Percentiles rank a stretch among this genome's conserved stretches.
Conservation (phyloP, 2,329 filamentous ascomycete genomes). For the Colletotrichum viniferum region DNA sequence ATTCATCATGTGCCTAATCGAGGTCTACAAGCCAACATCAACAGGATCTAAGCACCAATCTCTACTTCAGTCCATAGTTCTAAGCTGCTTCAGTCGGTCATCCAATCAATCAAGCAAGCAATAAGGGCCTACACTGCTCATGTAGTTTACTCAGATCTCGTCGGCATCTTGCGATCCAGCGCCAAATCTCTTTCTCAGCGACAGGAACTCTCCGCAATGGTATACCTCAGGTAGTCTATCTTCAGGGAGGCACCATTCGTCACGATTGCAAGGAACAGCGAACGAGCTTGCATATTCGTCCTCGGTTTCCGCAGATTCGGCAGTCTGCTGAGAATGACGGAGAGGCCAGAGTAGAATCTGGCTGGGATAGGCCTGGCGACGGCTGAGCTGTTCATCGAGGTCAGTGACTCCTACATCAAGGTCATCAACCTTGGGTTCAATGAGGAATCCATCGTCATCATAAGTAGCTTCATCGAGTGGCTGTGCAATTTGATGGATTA, state of each 20-base stretch:
- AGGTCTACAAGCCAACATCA: background rate
- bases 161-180: background rate
- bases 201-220: background rate
- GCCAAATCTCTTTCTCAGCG: background rate
- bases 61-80: background rate
- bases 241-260: background rate
- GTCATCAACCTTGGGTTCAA: background rate
- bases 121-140: accelerated
- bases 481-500: background rate
- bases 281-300: background rate
- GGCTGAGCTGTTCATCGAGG: background rate
- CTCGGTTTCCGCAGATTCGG: background rate
- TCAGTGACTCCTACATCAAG: background rate
- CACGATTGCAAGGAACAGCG: background rate
- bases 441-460: background rate
- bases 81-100: background rate
- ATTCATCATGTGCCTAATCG: background rate
- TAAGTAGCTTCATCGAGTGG: background rate
- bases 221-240: background rate
- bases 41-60: background rate
- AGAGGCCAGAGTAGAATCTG: background rate
- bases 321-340: background rate
- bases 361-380: background rate
- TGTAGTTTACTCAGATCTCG: background rate
- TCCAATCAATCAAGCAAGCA: background rate